Percentiles rank a stretch among this genome's conserved stretches.
phyloP scores from a whole-genome alignment of 1,284 basidiomycete genomes.

The Schizophyllum commune region DNA sequence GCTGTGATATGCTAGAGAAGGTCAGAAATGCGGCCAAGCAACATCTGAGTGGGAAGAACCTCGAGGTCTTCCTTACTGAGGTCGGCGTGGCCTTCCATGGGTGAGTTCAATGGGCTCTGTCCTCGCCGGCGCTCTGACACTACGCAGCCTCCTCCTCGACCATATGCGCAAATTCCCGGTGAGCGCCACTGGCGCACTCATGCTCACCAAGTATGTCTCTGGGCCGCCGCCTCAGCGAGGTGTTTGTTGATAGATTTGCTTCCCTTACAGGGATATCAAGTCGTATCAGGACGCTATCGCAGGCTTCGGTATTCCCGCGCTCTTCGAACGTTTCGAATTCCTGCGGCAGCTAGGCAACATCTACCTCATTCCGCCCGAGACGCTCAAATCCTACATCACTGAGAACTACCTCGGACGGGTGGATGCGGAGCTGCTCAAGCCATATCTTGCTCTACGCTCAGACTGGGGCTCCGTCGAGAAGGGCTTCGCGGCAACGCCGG shows the following conservation, averaged over 20 bases:
- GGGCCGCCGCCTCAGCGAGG: slow-evolving; percentile 1
- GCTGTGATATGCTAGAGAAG: slow-evolving; percentile 80
- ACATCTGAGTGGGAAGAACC: slow-evolving; percentile 85
- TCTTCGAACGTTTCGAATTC: slow-evolving; percentile 97
- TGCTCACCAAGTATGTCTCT: slow-evolving; percentile 86
- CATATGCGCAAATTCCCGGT: slow-evolving; percentile 96
- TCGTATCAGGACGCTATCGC: slow-evolving; percentile 91
- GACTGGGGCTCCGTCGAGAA: slow-evolving; percentile 84
- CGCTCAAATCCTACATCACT: slow-evolving; percentile 87
- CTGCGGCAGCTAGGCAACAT: slow-evolving; percentile 96
- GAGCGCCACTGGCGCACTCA: slow-evolving; percentile 92
- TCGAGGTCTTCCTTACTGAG: slow-evolving; percentile 88
- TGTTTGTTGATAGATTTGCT: neutral
- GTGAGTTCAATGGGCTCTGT: slow-evolving; percentile 30
- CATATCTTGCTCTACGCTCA: slow-evolving; percentile 85
- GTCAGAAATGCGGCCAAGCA: slow-evolving; percentile 69
- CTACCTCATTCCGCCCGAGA: slow-evolving; percentile 91
- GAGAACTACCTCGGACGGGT: slow-evolving; percentile 90
- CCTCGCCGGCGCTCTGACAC: neutral
- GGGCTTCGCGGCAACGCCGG: slow-evolving; percentile 52
- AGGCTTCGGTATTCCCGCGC: slow-evolving; percentile 73
- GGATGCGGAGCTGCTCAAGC: slow-evolving; percentile 79
- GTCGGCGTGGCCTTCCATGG: slow-evolving; percentile 92
- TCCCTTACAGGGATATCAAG: slow-evolving; percentile 74
- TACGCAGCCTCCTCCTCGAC: slow-evolving; percentile 76